A percentile compares a stretch with the other conserved stretches of the same genome.
Evolutionary conservation across 1,284 basidiomycete genomes (phyloP).

Genomic region (Cystobasidium sp.): DNA sequence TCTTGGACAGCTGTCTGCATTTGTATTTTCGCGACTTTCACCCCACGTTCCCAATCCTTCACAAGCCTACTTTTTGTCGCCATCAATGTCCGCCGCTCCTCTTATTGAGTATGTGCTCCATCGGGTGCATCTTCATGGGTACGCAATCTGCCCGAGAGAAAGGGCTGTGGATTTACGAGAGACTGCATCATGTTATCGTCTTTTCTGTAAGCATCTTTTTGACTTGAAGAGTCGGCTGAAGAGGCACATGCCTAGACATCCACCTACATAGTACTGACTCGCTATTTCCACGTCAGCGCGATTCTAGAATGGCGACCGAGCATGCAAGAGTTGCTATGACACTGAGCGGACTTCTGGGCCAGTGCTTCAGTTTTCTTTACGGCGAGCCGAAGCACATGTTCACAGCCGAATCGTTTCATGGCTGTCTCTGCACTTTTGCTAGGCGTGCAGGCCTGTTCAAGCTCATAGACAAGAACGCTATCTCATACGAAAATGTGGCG

Average conservation of each 20-base stretch:
- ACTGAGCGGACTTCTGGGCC: constrained; percentile 29
- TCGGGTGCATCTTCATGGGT: constrained; percentile 32
- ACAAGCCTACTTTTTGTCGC: constrained; percentile 30
- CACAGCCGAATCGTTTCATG: constrained; percentile 34
- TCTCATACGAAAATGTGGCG: constrained; percentile 15
- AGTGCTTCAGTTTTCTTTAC: constrained; percentile 40
- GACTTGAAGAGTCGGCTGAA: neutral
- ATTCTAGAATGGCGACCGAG: constrained; percentile 28
- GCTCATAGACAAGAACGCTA: constrained; percentile 19
- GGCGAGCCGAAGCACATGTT: constrained; percentile 39
- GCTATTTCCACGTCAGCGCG: constrained; percentile 1
- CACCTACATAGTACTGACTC: too few relatives aligned
- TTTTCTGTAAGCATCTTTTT: neutral
- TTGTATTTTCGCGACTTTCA: constrained; percentile 39
- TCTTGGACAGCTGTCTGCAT: constrained; percentile 35
- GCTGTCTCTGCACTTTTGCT: constrained; percentile 25
- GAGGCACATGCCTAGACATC: neutral
- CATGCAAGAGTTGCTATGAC: constrained; percentile 26
- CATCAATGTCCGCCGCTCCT: constrained; percentile 24
- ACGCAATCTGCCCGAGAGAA: constrained; percentile 25
- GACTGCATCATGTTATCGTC: constrained; percentile 33
- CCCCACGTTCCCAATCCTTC: constrained; percentile 32
- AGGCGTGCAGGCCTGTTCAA: constrained; percentile 24
- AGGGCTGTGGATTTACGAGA: constrained; percentile 36
- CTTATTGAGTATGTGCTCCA: constrained; percentile 34